Percentiles rank a stretch among this genome's conserved stretches.
phyloP scores from a whole-genome alignment of 2,329 filamentous ascomycete species.

The Teratosphaeria viscida region DNA sequence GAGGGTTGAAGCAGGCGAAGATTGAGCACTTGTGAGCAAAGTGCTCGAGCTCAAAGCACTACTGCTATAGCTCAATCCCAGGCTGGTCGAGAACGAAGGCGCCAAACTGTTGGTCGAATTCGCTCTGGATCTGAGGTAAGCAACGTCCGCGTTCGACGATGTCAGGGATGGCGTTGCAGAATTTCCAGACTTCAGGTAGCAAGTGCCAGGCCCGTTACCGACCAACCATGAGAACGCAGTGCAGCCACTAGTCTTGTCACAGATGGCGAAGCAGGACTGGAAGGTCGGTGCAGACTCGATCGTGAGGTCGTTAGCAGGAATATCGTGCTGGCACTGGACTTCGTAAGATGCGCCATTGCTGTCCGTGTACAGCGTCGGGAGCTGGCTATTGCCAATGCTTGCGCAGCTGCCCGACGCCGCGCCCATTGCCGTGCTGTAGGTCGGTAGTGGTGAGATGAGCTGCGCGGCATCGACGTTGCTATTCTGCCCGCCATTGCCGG shows the following conservation, averaged over 20 bases:
- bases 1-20: background rate
- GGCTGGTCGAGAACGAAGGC: background rate
- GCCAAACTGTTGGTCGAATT: background rate
- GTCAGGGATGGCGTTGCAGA: background rate
- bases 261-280: slow-evolving; percentile 10
- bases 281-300: background rate
- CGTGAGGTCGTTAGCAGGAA: background rate
- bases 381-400: background rate
- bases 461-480: background rate
- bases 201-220: slow-evolving; percentile 10
- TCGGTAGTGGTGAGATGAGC: background rate
- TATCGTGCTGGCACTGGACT: slow-evolving; percentile 2
- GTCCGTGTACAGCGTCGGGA: slow-evolving; percentile 3
- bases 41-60: background rate
- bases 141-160: background rate
- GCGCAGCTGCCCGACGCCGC: background rate
- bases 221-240: slow-evolving; percentile 12
- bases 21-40: background rate
- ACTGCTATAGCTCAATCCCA: background rate
- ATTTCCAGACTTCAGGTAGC: slow-evolving; percentile 6
- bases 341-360: background rate
- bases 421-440: background rate
- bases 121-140: background rate
- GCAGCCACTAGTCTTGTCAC: slow-evolving; percentile 11
- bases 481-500: background rate